Evolutionary conservation across 768 basidiomycete species (phyloP).

Genomic region (Mycena alexandri): DNA sequence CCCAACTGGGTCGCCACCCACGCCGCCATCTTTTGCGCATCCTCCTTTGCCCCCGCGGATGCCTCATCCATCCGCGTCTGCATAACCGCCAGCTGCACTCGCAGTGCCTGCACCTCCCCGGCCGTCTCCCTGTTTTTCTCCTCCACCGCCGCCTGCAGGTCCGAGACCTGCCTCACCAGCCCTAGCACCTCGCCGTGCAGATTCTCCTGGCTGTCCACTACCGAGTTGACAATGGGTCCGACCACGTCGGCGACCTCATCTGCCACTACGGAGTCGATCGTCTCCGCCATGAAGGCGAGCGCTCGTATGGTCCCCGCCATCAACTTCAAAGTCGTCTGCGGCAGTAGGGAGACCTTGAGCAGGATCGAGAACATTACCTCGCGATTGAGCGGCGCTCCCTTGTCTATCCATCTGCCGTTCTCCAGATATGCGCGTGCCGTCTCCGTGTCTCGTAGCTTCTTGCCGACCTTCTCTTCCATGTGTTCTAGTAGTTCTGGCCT

Average conservation of each 20-base stretch:
- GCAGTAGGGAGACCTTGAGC: background rate
- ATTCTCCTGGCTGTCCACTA: background rate
- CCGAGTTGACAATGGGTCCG: background rate
- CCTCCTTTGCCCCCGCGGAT: too few relatives aligned
- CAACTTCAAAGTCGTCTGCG: background rate
- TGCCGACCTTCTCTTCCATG: background rate
- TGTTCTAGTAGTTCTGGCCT: background rate
- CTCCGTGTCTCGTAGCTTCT: background rate
- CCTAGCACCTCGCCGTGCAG: background rate
- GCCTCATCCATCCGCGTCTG: too few relatives aligned
- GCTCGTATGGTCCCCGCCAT: background rate
- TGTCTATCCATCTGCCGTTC: background rate
- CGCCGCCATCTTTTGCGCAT: too few relatives aligned
- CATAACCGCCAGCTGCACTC: too few relatives aligned
- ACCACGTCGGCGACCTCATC: conserved; percentile 1
- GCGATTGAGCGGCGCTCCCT: background rate
- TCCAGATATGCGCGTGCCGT: background rate
- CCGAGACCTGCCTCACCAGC: too few relatives aligned
- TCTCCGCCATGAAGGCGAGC: conserved; percentile 1
- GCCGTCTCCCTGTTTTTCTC: too few relatives aligned
- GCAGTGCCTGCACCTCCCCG: too few relatives aligned
- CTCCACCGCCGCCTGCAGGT: too few relatives aligned
- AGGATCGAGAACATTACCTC: background rate
- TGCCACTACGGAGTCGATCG: background rate
- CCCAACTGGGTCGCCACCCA: too few relatives aligned